Evolutionary conservation across 2,329 filamentous ascomycete species (phyloP).

Genomic region (Ophiostoma novo-ulmi): DNA sequence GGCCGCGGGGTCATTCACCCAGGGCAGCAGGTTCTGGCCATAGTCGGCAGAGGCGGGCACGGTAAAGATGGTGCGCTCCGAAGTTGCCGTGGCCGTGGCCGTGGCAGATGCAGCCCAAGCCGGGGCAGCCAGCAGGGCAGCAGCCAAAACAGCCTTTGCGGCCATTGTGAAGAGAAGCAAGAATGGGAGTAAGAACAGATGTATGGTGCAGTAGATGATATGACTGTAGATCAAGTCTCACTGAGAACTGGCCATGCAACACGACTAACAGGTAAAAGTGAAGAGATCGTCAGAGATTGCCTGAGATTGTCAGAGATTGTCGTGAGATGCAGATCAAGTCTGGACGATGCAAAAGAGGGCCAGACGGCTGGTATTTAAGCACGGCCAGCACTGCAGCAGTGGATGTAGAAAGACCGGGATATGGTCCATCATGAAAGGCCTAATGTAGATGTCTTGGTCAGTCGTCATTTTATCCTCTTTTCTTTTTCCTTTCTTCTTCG

Average conservation of each 20-base stretch:
- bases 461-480: background rate
- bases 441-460: background rate
- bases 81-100: slow-evolving; percentile 10
- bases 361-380: slow-evolving; percentile 6
- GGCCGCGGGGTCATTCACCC: slow-evolving; percentile 59
- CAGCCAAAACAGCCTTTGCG: slow-evolving; percentile 7
- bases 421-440: background rate
- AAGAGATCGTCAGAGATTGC: background rate
- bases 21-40: slow-evolving; percentile 51
- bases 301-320: background rate
- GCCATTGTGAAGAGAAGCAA: background rate
- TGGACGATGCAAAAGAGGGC: background rate
- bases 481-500: background rate
- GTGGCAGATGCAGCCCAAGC: slow-evolving; percentile 11
- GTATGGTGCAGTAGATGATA: background rate
- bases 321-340: slow-evolving; percentile 9
- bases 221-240: background rate
- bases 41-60: slow-evolving; percentile 43
- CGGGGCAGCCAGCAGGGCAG: slow-evolving; percentile 1
- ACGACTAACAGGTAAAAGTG: background rate
- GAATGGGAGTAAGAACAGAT: background rate
- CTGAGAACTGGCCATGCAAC: background rate
- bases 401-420: background rate
- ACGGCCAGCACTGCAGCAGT: background rate
- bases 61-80: slow-evolving; percentile 37